These are phyloP conservation scores for Botryotinia narcissicola DNA, from an alignment of 2,329 filamentous ascomycete species.

Conservation along the genomic window DNA sequence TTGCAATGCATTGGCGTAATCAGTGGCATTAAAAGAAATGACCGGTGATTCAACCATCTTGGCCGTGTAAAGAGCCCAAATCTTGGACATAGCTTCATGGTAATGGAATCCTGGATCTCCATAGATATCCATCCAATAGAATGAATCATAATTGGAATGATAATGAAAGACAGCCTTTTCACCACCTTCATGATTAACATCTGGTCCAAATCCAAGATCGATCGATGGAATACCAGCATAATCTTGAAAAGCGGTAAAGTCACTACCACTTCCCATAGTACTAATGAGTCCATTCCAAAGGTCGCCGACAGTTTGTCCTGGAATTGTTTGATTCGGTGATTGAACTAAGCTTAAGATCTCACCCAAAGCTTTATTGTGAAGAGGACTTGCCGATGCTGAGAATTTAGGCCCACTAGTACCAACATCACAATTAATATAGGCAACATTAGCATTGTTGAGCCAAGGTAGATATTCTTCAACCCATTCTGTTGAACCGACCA, in stretches of 20 bases:
- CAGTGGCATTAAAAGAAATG: slow-evolving; percentile 51
- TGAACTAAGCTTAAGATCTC: slow-evolving; percentile 53
- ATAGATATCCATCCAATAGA: slow-evolving; percentile 77
- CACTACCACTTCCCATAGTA: slow-evolving; percentile 63
- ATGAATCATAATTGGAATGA: slow-evolving; percentile 81
- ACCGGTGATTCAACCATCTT: slow-evolving; percentile 50
- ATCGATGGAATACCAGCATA: slow-evolving; percentile 50
- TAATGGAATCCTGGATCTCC: slow-evolving; percentile 67
- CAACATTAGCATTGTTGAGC: slow-evolving; percentile 66
- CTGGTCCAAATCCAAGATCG: slow-evolving; percentile 53
- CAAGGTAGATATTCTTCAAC: slow-evolving; percentile 79
- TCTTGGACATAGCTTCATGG: slow-evolving; percentile 56
- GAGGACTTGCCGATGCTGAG: slow-evolving; percentile 55
- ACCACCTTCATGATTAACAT: slow-evolving; percentile 33
- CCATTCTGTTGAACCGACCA: slow-evolving; percentile 82
- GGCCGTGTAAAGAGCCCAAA: slow-evolving; percentile 51
- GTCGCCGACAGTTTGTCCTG: slow-evolving; percentile 42
- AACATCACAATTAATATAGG: slow-evolving; percentile 80
- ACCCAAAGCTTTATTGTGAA: slow-evolving; percentile 60
- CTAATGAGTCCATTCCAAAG: slow-evolving; percentile 53
- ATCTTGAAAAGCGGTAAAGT: slow-evolving; percentile 67
- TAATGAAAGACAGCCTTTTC: slow-evolving; percentile 65
- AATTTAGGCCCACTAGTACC: slow-evolving; percentile 60
- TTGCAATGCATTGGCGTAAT: slow-evolving; percentile 41
- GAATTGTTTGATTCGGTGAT: slow-evolving; percentile 40